Base-by-base conservation (phyloP, 306 rosid genomes). In the Castanea sativa region DNA sequence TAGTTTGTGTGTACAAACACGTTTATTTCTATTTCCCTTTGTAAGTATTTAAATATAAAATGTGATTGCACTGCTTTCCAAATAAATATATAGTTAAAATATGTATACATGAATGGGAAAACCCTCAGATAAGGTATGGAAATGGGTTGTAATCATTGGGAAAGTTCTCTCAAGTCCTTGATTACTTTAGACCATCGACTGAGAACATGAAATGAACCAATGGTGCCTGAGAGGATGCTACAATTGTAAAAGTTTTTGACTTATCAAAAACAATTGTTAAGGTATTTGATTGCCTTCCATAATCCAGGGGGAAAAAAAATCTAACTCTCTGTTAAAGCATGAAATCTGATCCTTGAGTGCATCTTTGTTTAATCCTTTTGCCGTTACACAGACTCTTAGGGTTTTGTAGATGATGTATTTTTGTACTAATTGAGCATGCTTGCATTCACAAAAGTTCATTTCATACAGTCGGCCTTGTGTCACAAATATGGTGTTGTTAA, bases 401-500 rank as follows among this genome's bases (percentile, higher is more conserved):
- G 51, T 19, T 68, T 68, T 68, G 27, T 33, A 68, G 18, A 35
- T 35, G 72, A 23, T 68, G 2, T 21, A n/a, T n/a, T 8, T 35
- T 12, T 68, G 6, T 19, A 9, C 12, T 33, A 33, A 68, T 35
- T 45, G n/a, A 68, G 52, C 72, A 35, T 35, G 72, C 27, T 8
- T 68, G 25, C 1, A 68, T n/a, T 35, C 72, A 33, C 16, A 1
- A 8, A 8, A 9, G 3, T 68, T 68, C 4, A 10, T 67, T 33
- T 35, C 53, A 33, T 45, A 68, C 23, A 19, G 25, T 67, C 4
- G 23, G 4, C 27, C 1, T 4, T 19, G 61, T 69, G 30, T 77
- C 83, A 68, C 72, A 35, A 20, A 58, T 83, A 69, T 83, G 75
- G 25, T 2, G 11, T 51, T 75, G 80, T 19, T 84, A 58, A 25